Percentiles rank a stretch among this genome's conserved stretches.
phyloP scores from a whole-genome alignment of 306 rosid genomes.

The Elaeagnus macrophylla region DNA sequence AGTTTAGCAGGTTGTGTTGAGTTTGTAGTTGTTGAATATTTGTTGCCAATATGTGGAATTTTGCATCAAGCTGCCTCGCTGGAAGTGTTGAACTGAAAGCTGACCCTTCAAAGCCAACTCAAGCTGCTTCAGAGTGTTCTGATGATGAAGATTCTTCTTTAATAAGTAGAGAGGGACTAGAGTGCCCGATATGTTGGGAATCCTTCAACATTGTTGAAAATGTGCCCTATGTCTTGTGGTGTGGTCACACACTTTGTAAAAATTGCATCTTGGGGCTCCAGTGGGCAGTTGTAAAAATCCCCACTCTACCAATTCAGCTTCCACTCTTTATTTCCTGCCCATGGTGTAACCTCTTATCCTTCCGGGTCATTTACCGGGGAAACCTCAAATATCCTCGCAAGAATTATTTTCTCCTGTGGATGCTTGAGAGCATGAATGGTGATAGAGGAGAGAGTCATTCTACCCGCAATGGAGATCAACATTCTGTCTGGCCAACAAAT shows the following conservation, averaged over 20 bases:
- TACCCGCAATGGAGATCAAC: constrained; percentile 45
- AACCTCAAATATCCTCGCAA: constrained; percentile 78
- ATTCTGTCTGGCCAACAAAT: constrained; percentile 36
- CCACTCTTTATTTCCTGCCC: constrained; percentile 96
- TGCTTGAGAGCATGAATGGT: constrained; percentile 95
- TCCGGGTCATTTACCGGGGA: constrained; percentile 76
- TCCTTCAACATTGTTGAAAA: constrained; percentile 94
- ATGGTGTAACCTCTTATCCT: constrained; percentile 91
- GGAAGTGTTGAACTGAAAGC: constrained; percentile 53
- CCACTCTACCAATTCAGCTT: constrained; percentile 86
- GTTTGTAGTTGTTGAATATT: constrained; percentile 23
- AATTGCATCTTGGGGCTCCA: constrained; percentile 88
- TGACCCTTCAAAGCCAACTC: constrained; percentile 38
- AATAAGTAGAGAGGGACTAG: constrained; percentile 74
- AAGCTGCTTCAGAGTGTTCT: constrained; percentile 59
- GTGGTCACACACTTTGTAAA: constrained; percentile 98
- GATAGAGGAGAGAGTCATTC: constrained; percentile 66
- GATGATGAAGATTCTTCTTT: constrained; percentile 79
- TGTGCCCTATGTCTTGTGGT: constrained; percentile 94
- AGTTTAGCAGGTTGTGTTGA: constrained; percentile 22
- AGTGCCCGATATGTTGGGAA: constrained; percentile 96
- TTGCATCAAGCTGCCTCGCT: constrained; percentile 76
- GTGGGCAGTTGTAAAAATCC: constrained; percentile 93
- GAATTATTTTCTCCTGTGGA: constrained; percentile 98
- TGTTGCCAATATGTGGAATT: constrained; percentile 70